Conservation (phyloP, 306 rosid genomes). For the Fragaria vesca region DNA sequence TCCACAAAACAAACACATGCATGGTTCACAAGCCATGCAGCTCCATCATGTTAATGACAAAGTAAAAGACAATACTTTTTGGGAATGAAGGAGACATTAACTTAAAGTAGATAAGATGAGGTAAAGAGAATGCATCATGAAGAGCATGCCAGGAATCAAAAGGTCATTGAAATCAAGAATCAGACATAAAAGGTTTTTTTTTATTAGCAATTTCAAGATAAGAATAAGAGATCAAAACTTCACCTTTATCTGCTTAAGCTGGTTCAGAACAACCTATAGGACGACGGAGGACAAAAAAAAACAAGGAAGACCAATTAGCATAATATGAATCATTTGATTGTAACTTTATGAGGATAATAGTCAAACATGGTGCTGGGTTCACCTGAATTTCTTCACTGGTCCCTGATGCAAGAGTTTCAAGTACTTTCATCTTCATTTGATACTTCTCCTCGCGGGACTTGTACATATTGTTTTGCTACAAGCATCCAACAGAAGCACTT, state of each 20-base stretch:
- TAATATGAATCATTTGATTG: neutral
- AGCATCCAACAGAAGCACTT: slow-evolving; percentile 30
- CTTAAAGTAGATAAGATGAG: neutral
- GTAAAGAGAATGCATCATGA: neutral
- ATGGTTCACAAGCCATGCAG: neutral
- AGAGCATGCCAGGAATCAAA: slow-evolving; percentile 2
- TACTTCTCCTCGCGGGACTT: slow-evolving; percentile 84
- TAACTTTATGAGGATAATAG: slow-evolving; percentile 9
- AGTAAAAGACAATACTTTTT: neutral
- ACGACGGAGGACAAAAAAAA: slow-evolving; percentile 14
- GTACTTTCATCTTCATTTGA: slow-evolving; percentile 64
- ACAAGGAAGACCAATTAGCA: slow-evolving; percentile 23
- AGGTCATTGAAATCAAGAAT: neutral
- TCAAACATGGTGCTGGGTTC: slow-evolving; percentile 22
- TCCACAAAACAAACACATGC: neutral
- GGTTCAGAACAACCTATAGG: slow-evolving; percentile 66
- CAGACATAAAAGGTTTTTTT: neutral
- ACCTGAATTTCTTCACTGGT: slow-evolving; percentile 83
- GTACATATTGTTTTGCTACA: slow-evolving; percentile 72
- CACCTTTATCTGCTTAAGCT: slow-evolving; percentile 84
- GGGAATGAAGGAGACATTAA: neutral
- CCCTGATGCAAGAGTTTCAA: slow-evolving; percentile 79
- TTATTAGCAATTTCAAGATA: slow-evolving; percentile 25
- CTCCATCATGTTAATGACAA: neutral
- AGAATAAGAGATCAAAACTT: slow-evolving; percentile 20